These are phyloP conservation scores for Barnettozyma sucrosica DNA, from an alignment of 805 yeast genomes.

Conservation along the genomic window DNA sequence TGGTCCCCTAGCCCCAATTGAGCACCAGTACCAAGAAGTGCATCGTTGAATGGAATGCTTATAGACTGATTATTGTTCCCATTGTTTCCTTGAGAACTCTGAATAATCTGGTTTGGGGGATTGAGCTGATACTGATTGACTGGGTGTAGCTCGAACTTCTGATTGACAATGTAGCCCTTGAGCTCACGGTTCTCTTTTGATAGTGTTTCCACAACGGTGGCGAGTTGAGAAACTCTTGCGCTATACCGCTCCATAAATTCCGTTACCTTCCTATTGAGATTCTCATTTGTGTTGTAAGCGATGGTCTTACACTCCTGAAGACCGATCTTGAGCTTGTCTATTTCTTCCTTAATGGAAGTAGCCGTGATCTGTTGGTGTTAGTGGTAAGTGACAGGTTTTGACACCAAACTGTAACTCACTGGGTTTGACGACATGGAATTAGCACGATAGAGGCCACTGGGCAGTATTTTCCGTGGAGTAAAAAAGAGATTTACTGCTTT, in stretches of 20 bases:
- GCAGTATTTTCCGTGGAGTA: background rate
- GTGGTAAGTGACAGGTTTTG: background rate
- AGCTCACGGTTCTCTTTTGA: constrained; percentile 26
- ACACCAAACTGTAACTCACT: background rate
- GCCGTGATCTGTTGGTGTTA: constrained; percentile 3
- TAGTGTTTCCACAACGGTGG: constrained; percentile 20
- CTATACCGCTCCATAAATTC: constrained; percentile 22
- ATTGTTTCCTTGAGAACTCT: background rate
- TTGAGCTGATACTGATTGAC: constrained; percentile 28
- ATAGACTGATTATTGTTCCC: constrained; percentile 18
- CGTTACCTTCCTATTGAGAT: constrained; percentile 18
- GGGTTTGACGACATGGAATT: background rate
- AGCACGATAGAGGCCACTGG: background rate
- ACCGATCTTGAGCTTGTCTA: constrained; percentile 20
- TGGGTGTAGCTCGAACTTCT: constrained; percentile 24
- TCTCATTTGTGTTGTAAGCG: constrained; percentile 18
- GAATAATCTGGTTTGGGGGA: constrained; percentile 8
- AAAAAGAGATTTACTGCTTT: background rate
- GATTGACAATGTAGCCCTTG: constrained; percentile 18
- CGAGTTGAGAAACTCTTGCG: constrained; percentile 19
- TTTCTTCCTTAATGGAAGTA: constrained; percentile 18
- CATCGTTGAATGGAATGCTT: constrained; percentile 10
- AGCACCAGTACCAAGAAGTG: constrained; percentile 5
- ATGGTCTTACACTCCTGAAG: constrained; percentile 20
- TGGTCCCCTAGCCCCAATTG: constrained; percentile 4